A percentile compares a stretch with the other conserved stretches of the same genome.
These are phyloP conservation scores for Diospyros kaki DNA, from an alignment of 148 eudicot genomes.

Conservation along the genomic window DNA sequence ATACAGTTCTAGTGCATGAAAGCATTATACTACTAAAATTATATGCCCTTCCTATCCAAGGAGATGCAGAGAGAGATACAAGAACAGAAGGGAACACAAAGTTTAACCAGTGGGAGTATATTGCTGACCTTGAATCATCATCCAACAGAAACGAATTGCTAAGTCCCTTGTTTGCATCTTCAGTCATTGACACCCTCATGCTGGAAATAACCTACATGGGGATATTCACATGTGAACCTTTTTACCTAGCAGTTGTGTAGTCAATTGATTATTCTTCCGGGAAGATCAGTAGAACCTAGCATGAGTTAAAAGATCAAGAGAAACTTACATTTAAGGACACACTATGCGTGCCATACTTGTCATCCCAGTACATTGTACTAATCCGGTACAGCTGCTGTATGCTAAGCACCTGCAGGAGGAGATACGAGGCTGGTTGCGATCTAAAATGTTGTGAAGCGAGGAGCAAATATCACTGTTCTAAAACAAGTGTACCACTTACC, in stretches of 20 bases:
- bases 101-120: not conserved
- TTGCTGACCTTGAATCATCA: conserved; percentile 73
- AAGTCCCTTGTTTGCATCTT: conserved; percentile 75
- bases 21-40: too few species aligned
- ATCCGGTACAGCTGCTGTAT: conserved; percentile 90
- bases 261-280: not conserved
- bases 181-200: conserved; percentile 81
- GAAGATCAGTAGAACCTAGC: not conserved
- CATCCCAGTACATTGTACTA: conserved; percentile 98
- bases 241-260: not conserved
- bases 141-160: conserved; percentile 81
- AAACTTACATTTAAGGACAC: conserved; percentile 76
- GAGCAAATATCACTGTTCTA: conserved; percentile 1
- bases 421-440: conserved; percentile 19
- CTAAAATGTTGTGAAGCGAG: conserved; percentile 11
- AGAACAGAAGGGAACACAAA: not conserved
- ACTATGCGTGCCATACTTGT: conserved; percentile 93
- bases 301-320: not conserved
- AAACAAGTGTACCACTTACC: conserved; percentile 41
- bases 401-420: conserved; percentile 58
- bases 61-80: not conserved
- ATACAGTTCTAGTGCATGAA: too few species aligned
- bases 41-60: too few species aligned
- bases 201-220: conserved; percentile 20
- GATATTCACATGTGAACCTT: too few species aligned